Base-by-base conservation (phyloP, 192 early-diverging fungal species). In the Coemansia sp. region DNA sequence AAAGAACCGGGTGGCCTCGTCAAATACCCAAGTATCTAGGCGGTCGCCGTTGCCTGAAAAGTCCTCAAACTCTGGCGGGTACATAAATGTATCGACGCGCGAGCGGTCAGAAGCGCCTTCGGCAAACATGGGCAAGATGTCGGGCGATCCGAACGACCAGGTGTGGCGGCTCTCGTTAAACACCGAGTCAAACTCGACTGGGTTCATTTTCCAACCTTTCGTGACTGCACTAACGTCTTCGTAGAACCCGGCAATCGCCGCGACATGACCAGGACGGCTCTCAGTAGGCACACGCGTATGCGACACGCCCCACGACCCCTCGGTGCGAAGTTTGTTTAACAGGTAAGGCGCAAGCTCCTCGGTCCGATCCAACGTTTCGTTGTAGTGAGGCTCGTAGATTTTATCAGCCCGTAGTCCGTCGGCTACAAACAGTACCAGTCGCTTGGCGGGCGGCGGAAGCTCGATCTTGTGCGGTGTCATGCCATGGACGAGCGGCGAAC, bases 171-270 rank as follows among this genome's bases (percentile, higher is more conserved):
- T 91, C 77, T 97, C 86, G 84, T 98, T 98, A 79, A 98, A 98
- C 21, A 95, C 87, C 3, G 94, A 95, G 73, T 98, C 96, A 78
- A 97, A 98, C 77, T 96, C 90, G 40, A 98, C 95, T 3, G 95
- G 95, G 78, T 97, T 98, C 89, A 91, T 93, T 75, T 94, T 93
- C 96, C 96, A 98, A 9, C 95, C 95, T 78, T 93, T 95, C 6
- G 95, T 98, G 24, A 98, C 96, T 3, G 96, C 96, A 81, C 93
- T 95, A 53, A 97, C 95, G 83, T 98, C 96, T 77, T 98, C 96
- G 79, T 98, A 98, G 74, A 98, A 95, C 6, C 96, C 96, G 14
- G 95, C 96, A 84, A 98, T 97, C 35, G 96, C 86, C 24, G 96
- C 96, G n/a, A 98, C 95, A 74, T 98, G 96, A 8, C 96, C 95